phyloP scores from a whole-genome alignment of 2,329 filamentous ascomycete species.

The Apiospora sp. region DNA sequence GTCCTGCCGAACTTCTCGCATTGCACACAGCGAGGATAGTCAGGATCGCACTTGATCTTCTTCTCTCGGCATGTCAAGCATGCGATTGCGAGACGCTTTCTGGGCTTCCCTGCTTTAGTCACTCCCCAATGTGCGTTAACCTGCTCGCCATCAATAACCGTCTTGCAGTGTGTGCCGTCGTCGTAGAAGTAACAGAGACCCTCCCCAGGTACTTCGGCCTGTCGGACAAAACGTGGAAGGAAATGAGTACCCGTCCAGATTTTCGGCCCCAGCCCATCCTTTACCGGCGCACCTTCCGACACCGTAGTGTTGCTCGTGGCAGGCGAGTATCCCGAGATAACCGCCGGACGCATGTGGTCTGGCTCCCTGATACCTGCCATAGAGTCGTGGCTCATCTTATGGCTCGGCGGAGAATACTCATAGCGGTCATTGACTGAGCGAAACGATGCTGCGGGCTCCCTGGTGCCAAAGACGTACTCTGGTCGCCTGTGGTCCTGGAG shows the following conservation, averaged over 20 bases:
- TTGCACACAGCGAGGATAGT: constrained; percentile 85
- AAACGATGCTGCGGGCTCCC: constrained; percentile 48
- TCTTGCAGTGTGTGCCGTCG: constrained; percentile 83
- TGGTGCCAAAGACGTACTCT: constrained; percentile 56
- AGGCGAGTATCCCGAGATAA: constrained; percentile 38
- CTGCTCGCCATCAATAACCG: constrained; percentile 82
- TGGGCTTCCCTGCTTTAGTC: constrained; percentile 91
- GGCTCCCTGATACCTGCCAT: constrained; percentile 36
- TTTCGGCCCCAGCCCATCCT: constrained; percentile 70
- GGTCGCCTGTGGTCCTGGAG: constrained; percentile 50
- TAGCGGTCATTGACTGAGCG: constrained; percentile 37
- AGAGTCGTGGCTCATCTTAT: constrained; percentile 35
- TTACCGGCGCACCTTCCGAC: constrained; percentile 56
- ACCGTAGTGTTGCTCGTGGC: constrained; percentile 41
- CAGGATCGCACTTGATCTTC: constrained; percentile 96
- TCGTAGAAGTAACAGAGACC: constrained; percentile 87
- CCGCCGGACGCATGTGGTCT: constrained; percentile 33
- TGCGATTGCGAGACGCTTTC: constrained; percentile 86
- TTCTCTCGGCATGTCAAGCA: constrained; percentile 94
- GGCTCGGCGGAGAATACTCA: constrained; percentile 37
- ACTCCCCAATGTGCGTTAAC: constrained; percentile 94
- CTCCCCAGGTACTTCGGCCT: constrained; percentile 76
- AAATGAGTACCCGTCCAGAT: constrained; percentile 76
- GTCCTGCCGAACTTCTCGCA: constrained; percentile 89
- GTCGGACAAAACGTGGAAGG: constrained; percentile 69